These are phyloP conservation scores for Dothiorella sarmentorum DNA, from an alignment of 2,329 filamentous ascomycete genomes.

Conservation along the genomic window DNA sequence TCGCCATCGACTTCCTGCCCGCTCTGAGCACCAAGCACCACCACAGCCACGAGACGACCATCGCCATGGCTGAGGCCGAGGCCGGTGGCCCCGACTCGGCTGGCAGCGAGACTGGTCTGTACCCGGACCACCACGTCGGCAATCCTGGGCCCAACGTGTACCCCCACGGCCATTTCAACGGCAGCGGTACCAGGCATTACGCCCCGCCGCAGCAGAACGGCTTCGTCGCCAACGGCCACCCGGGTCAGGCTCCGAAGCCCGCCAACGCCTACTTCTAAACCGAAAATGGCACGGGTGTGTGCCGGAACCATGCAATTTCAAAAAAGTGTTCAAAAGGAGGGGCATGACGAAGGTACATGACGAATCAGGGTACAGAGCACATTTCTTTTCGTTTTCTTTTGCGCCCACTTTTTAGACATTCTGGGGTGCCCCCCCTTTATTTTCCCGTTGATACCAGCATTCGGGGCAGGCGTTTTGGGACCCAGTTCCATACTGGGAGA, in stretches of 20 bases:
- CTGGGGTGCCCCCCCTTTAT: no score
- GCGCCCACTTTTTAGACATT: not conserved
- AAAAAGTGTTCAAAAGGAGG: no score
- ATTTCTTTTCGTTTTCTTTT: not conserved
- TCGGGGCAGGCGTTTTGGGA: not conserved
- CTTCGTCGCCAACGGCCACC: not conserved
- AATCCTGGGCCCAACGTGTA: conserved; percentile 12
- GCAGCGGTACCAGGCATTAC: conserved; percentile 7
- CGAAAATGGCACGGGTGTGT: no score
- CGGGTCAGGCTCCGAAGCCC: not conserved
- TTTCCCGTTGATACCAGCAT: conserved; percentile 5
- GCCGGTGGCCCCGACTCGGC: not conserved
- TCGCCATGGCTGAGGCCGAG: conserved; percentile 28
- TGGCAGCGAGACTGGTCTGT: conserved; percentile 4
- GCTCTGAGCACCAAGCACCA: conserved; percentile 60
- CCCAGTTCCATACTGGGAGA: no score
- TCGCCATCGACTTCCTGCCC: conserved; percentile 82
- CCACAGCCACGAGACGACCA: conserved; percentile 35
- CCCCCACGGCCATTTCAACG: conserved; percentile 9
- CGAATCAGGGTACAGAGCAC: not conserved
- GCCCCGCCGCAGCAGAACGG: not conserved
- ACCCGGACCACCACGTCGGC: not conserved
- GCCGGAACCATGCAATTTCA: no score
- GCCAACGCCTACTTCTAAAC: not conserved
- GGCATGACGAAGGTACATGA: not conserved